A percentile compares a stretch with the other conserved stretches of the same genome.
Evolutionary conservation across 2,329 filamentous ascomycete genomes (phyloP).

Genomic region (Aspergillus niger): DNA sequence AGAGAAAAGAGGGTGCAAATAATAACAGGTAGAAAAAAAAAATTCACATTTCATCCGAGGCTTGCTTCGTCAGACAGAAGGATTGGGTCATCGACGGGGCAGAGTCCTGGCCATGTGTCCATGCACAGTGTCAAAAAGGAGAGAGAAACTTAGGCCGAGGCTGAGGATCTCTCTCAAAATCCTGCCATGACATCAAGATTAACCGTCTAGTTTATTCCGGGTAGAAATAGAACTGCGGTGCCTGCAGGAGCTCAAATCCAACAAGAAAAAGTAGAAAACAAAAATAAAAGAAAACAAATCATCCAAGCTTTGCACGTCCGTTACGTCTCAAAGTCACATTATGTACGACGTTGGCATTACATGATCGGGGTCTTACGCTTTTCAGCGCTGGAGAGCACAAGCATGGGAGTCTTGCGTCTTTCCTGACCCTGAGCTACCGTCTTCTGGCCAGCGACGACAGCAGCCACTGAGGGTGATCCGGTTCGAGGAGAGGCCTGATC

Average conservation of each 20-base stretch:
- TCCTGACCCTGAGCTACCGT: constrained; percentile 56
- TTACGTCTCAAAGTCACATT: constrained; percentile 39
- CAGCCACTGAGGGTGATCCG: constrained; percentile 41
- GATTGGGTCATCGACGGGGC: neutral
- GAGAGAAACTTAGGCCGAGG: neutral
- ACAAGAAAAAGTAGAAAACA: constrained; percentile 7
- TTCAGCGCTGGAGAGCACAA: constrained; percentile 84
- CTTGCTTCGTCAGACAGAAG: neutral
- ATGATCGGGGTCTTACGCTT: constrained; percentile 78
- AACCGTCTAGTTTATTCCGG: constrained; percentile 1
- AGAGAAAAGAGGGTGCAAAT: constrained; percentile 2
- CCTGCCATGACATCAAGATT: constrained; percentile 10
- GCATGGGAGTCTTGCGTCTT: constrained; percentile 80
- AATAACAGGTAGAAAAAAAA: constrained; percentile 5
- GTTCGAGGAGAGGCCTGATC: constrained; percentile 38
- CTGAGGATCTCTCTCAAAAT: neutral
- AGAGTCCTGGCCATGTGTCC: constrained; percentile 7
- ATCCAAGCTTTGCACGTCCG: constrained; percentile 27
- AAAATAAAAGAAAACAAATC: constrained; percentile 25
- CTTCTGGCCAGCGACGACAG: constrained; percentile 54
- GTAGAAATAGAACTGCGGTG: constrained; percentile 6
- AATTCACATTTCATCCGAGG: constrained; percentile 8
- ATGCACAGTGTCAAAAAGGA: constrained; percentile 4
- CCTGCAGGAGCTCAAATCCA: constrained; percentile 11
- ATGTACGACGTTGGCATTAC: constrained; percentile 45